Conservation (phyloP, 139 green algal genomes). For the Picochlorum sp. region DNA sequence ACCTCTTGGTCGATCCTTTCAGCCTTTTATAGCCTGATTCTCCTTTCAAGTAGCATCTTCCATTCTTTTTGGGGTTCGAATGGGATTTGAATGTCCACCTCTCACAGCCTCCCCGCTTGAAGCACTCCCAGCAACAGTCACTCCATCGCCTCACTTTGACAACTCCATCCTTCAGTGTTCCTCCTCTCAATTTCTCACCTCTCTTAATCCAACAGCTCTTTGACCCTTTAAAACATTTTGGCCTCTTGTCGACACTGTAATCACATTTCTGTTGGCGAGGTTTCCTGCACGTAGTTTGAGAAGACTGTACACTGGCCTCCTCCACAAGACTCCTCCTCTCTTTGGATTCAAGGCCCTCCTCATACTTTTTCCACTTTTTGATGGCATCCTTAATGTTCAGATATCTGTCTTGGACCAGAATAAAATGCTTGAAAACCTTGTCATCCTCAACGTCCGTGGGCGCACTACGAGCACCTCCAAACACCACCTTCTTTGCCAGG, state of each 20-base stretch:
- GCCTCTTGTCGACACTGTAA: neutral
- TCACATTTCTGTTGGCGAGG: neutral
- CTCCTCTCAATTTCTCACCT: neutral
- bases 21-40: neutral
- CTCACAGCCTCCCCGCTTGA: neutral
- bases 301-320: neutral
- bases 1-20: no score
- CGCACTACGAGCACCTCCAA: no score
- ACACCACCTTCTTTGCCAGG: no score
- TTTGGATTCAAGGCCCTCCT: neutral
- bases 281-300: no score
- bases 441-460: no score
- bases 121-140: conserved; percentile 1
- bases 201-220: neutral
- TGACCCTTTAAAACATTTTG: neutral
- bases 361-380: neutral
- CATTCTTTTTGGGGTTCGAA: neutral
- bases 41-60: neutral
- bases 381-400: neutral
- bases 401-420: neutral
- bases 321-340: neutral
- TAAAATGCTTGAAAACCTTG: neutral
- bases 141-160: neutral
- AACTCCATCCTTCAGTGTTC: neutral
- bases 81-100: neutral